Evolutionary conservation across 306 rosid genomes (phyloP).

Genomic region (Dryas alaskensis): DNA sequence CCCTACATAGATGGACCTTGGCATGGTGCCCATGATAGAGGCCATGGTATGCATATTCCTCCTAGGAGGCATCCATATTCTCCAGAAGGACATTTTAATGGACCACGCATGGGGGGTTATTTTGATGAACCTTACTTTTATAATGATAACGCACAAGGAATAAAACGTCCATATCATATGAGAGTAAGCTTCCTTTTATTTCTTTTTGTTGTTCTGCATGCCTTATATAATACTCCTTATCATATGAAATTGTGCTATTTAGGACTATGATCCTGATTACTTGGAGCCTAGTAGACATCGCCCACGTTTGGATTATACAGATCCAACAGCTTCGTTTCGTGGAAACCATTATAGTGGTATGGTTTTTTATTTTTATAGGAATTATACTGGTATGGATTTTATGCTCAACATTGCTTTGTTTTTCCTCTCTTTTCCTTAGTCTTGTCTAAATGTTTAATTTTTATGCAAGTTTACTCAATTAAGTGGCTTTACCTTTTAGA

Average conservation of each 20-base stretch:
- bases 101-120: conserved; percentile 48
- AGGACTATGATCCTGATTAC: conserved; percentile 70
- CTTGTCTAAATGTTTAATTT: not conserved
- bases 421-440: not conserved
- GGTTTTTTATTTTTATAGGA: not conserved
- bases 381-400: conserved; percentile 43
- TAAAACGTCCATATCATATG: conserved; percentile 66
- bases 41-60: conserved; percentile 46
- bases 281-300: conserved; percentile 60
- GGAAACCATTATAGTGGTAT: conserved; percentile 52
- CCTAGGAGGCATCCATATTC: conserved; percentile 55
- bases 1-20: conserved; percentile 50
- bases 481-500: conserved; percentile 34
- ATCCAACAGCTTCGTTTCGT: conserved; percentile 45
- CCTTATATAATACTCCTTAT: conserved; percentile 12
- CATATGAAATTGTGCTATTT: conserved; percentile 21
- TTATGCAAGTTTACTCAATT: not conserved
- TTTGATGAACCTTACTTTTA: conserved; percentile 52
- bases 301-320: conserved; percentile 60
- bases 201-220: conserved; percentile 8
- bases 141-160: conserved; percentile 49
- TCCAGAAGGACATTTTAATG: conserved; percentile 44
- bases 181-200: conserved; percentile 43
- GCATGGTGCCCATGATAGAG: conserved; percentile 50
- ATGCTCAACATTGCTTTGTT: conserved; percentile 1